Conservation (phyloP, 1,284 basidiomycete species). For the Pisolithus thermaeus region DNA sequence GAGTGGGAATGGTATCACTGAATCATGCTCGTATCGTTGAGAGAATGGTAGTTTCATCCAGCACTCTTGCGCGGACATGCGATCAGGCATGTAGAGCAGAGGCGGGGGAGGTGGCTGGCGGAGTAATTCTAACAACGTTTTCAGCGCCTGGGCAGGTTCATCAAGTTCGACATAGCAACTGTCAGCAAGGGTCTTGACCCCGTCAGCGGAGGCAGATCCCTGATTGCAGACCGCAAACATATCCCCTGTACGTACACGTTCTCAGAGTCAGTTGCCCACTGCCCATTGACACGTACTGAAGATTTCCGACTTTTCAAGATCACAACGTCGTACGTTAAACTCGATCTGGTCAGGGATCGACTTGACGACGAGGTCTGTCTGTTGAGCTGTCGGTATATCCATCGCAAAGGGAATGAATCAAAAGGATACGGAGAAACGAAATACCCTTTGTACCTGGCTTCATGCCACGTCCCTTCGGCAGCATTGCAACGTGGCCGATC, state of each 20-base stretch:
- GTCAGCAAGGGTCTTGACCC: constrained; percentile 21
- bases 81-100: constrained; percentile 25
- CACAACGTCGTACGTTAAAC: constrained; percentile 43
- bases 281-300: constrained; percentile 42
- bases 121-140: constrained; percentile 46
- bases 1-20: constrained; percentile 56
- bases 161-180: constrained; percentile 39
- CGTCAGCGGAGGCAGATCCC: constrained; percentile 14
- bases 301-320: constrained; percentile 47
- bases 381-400: constrained; percentile 30
- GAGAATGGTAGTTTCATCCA: constrained; percentile 30
- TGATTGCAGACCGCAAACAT: constrained; percentile 58
- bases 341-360: constrained; percentile 43
- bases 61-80: constrained; percentile 18
- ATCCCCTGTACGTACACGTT: constrained; percentile 36
- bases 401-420: background rate
- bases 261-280: constrained; percentile 9
- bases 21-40: constrained; percentile 18
- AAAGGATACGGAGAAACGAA: background rate
- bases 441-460: background rate
- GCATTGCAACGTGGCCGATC: background rate
- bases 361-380: constrained; percentile 46
- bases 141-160: constrained; percentile 42
- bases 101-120: constrained; percentile 42
- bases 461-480: background rate